These are phyloP conservation scores for Paramarasmius palmivorus DNA, from an alignment of 1,284 basidiomycete genomes.

Conservation along the genomic window DNA sequence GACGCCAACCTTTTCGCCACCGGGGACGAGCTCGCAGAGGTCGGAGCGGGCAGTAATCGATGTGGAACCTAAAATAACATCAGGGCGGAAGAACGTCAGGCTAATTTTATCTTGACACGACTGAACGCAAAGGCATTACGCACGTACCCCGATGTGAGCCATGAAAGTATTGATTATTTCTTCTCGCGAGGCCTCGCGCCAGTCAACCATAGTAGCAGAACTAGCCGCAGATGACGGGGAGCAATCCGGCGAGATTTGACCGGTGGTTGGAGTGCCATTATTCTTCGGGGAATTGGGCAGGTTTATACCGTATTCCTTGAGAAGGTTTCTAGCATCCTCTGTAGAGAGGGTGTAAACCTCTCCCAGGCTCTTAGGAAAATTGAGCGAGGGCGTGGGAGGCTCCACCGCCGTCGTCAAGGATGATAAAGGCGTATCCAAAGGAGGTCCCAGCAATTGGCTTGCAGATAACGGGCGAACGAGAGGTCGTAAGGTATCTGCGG, in stretches of 20 bases:
- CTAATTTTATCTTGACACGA: background rate
- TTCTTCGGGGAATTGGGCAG: background rate
- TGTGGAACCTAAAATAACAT: constrained; percentile 5
- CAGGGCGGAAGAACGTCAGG: too few species aligned
- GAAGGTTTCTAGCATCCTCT: background rate
- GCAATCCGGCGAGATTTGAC: background rate
- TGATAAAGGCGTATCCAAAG: too few species aligned
- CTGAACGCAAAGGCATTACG: constrained; percentile 17
- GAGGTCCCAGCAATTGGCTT: constrained; percentile 16
- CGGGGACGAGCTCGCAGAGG: constrained; percentile 5
- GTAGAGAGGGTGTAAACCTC: constrained; percentile 1
- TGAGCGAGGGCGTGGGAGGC: constrained; percentile 22
- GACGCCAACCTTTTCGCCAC: background rate
- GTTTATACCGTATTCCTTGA: constrained; percentile 6
- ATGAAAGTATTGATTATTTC: constrained; percentile 45
- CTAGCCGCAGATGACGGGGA: background rate
- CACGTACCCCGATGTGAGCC: constrained; percentile 47
- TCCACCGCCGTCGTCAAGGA: background rate
- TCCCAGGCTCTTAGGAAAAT: constrained; percentile 18
- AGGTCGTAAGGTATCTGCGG: constrained; percentile 43
- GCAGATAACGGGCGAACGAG: constrained; percentile 44
- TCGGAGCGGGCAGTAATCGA: constrained; percentile 2
- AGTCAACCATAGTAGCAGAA: background rate
- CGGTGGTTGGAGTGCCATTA: background rate
- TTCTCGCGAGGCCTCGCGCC: constrained; percentile 21